Conservation (phyloP, 1,139 yeast genomes). For the Candida labiduridarum region DNA sequence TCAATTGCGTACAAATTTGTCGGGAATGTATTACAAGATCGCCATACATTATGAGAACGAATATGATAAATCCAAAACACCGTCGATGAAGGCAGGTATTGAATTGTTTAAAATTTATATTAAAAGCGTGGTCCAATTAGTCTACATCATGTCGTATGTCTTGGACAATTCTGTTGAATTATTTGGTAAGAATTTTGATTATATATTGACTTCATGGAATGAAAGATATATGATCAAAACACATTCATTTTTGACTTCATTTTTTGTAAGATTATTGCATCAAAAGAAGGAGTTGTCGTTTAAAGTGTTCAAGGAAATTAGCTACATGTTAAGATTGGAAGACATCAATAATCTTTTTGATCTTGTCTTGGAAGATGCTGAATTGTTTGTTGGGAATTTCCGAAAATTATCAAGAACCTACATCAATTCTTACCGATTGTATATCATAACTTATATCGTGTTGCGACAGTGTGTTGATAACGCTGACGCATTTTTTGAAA, state of each 20-base stretch:
- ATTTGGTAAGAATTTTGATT: constrained; percentile 47
- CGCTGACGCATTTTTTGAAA: constrained; percentile 41
- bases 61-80: constrained; percentile 28
- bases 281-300: constrained; percentile 39
- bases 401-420: constrained; percentile 41
- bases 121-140: constrained; percentile 46
- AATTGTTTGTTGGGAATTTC: constrained; percentile 49
- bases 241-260: constrained; percentile 43
- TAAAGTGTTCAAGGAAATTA: constrained; percentile 24
- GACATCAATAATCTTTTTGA: constrained; percentile 38
- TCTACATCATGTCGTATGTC: constrained; percentile 48
- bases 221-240: constrained; percentile 49
- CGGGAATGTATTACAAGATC: constrained; percentile 47
- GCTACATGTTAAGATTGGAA: constrained; percentile 30
- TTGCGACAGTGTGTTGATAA: constrained; percentile 48
- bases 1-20: constrained; percentile 43
- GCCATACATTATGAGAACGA: constrained; percentile 46
- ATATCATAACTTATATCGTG: constrained; percentile 46
- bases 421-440: constrained; percentile 43
- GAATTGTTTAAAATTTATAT: constrained; percentile 48
- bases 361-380: constrained; percentile 43
- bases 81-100: constrained; percentile 36
- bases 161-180: constrained; percentile 47
- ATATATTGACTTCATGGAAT: constrained; percentile 38
- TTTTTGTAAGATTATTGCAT: constrained; percentile 45